These are phyloP conservation scores for Amanita thiersii DNA, from an alignment of 768 basidiomycete species.

Conservation along the genomic window DNA sequence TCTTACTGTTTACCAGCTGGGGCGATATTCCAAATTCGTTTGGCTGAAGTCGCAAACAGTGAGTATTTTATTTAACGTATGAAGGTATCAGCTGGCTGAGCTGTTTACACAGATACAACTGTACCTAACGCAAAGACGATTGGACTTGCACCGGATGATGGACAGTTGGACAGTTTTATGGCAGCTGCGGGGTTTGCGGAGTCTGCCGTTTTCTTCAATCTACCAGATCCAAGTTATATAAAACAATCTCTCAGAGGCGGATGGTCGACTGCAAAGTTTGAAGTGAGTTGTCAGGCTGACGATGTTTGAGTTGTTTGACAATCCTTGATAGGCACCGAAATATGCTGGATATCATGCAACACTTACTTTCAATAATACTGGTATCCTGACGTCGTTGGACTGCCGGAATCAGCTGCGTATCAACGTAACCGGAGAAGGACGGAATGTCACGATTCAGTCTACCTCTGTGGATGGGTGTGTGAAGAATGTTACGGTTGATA, in stretches of 20 bases:
- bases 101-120: conserved; percentile 1
- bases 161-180: conserved; percentile 42
- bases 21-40: conserved; percentile 30
- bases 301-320: no score
- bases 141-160: conserved; percentile 36
- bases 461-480: conserved; percentile 46
- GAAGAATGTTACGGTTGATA: background rate
- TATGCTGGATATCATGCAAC: conserved; percentile 54
- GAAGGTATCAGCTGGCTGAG: background rate
- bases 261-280: conserved; percentile 51
- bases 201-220: conserved; percentile 31
- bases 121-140: conserved; percentile 35
- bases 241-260: no score
- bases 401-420: conserved; percentile 34
- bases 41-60: no score
- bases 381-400: conserved; percentile 35
- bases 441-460: conserved; percentile 31
- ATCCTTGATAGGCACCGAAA: no score
- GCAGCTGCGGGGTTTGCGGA: conserved; percentile 53
- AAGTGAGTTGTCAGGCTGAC: conserved; percentile 21
- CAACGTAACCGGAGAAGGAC: conserved; percentile 14
- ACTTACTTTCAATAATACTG: conserved; percentile 44
- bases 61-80: conserved; percentile 12
- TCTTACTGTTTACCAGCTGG: conserved; percentile 27
- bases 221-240: conserved; percentile 56